phyloP scores from a whole-genome alignment of 495 filamentous ascomycete genomes.

The Aspergillus sparsus region DNA sequence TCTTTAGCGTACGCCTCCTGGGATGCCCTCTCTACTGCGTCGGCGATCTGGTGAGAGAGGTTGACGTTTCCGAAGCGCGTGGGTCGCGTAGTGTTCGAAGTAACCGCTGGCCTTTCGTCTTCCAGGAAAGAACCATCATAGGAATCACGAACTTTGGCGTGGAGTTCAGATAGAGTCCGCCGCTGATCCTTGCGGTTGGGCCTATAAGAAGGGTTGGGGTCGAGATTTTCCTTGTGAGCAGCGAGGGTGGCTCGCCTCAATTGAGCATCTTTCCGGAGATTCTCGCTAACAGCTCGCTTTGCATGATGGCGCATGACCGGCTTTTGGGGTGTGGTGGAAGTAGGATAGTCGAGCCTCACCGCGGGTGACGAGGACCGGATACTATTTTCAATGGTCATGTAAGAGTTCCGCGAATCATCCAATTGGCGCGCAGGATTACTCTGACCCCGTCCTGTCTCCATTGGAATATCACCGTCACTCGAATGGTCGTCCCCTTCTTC shows the following conservation, averaged over 20 bases:
- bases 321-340: constrained; percentile 45
- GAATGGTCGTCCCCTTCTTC: constrained; percentile 38
- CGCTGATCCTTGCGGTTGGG: constrained; percentile 38
- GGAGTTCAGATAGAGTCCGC: constrained; percentile 53
- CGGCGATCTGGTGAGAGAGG: constrained; percentile 46
- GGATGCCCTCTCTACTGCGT: constrained; percentile 46
- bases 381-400: constrained; percentile 52
- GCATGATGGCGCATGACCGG: constrained; percentile 28
- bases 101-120: constrained; percentile 53
- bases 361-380: constrained; percentile 51
- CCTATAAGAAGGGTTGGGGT: constrained; percentile 38
- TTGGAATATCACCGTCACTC: constrained; percentile 38
- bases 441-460: constrained; percentile 48
- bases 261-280: constrained; percentile 48
- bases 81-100: constrained; percentile 47
- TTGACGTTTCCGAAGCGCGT: constrained; percentile 58
- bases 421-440: constrained; percentile 36
- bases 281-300: constrained; percentile 40
- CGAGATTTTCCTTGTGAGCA: constrained; percentile 48
- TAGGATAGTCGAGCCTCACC: constrained; percentile 47
- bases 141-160: constrained; percentile 55
- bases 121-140: constrained; percentile 56
- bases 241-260: constrained; percentile 43
- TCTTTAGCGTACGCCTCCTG: constrained; percentile 44
- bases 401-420: constrained; percentile 47